Conservation (phyloP, 805 yeast species). For the Zygosaccharomyces pseudorouxii region DNA sequence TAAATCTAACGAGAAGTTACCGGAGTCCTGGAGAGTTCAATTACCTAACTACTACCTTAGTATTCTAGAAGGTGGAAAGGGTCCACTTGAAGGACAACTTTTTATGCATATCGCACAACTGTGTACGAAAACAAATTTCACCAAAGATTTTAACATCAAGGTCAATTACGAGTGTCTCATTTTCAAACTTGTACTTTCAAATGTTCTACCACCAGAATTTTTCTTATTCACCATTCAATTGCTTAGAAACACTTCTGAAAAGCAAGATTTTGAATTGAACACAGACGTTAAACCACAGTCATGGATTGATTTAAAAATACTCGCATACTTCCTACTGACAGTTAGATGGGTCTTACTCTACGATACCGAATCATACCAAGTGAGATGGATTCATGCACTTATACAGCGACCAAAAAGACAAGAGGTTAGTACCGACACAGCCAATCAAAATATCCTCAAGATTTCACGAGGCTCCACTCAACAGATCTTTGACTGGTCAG, state of each 20-base stretch:
- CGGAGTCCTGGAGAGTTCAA: conserved; percentile 35
- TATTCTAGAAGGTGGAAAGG: conserved; percentile 38
- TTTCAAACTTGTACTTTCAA: conserved; percentile 19
- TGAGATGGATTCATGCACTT: conserved; percentile 10
- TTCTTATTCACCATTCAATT: conserved; percentile 18
- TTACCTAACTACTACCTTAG: conserved; percentile 39
- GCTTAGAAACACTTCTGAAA: conserved; percentile 9
- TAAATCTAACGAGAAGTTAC: conserved; percentile 39
- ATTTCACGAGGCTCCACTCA: conserved; percentile 5
- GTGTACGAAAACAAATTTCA: conserved; percentile 13
- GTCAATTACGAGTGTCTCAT: conserved; percentile 21
- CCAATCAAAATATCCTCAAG: conserved; percentile 9
- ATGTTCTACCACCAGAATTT: conserved; percentile 28
- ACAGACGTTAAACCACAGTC: conserved; percentile 11
- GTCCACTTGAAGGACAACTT: conserved; percentile 40
- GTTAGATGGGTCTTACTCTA: conserved; percentile 20
- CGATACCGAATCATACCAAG: conserved; percentile 16
- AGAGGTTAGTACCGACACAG: conserved; percentile 9
- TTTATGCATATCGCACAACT: conserved; percentile 29
- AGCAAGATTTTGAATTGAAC: conserved; percentile 11
- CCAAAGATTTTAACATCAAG: conserved; percentile 9
- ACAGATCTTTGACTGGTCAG: conserved; percentile 20
- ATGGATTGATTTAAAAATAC: conserved; percentile 23
- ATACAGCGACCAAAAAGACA: conserved; percentile 2
- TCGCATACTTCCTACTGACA: conserved; percentile 23